These are phyloP conservation scores for Sugiyamaella grinbergsii DNA, from an alignment of 1,139 yeast species.

Conservation along the genomic window DNA sequence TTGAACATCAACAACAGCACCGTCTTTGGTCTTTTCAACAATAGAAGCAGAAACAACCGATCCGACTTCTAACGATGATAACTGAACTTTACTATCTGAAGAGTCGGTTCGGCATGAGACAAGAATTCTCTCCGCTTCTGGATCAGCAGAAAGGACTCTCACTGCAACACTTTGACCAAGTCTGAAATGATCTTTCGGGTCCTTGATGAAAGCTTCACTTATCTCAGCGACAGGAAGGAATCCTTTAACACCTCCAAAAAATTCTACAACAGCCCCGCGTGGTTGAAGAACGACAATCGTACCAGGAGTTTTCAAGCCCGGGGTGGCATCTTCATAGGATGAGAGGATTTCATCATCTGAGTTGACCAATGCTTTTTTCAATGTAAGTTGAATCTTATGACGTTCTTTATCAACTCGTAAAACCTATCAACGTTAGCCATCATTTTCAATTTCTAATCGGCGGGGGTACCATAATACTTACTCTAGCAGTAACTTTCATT, in stretches of 20 bases:
- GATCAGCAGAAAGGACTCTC: slow-evolving; percentile 60
- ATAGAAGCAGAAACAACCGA: slow-evolving; percentile 63
- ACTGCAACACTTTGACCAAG: slow-evolving; percentile 85
- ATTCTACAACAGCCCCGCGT: slow-evolving; percentile 79
- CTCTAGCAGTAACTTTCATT: slow-evolving; percentile 73
- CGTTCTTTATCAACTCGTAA: slow-evolving; percentile 47
- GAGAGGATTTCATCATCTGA: slow-evolving; percentile 62
- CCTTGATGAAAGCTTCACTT: slow-evolving; percentile 80
- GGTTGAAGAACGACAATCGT: slow-evolving; percentile 73
- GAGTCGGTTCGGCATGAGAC: slow-evolving; percentile 73
- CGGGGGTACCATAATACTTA: slow-evolving; percentile 26
- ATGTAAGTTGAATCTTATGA: slow-evolving; percentile 59
- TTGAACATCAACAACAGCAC: slow-evolving; percentile 64
- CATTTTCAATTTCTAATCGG: not conserved
- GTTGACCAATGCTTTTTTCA: slow-evolving; percentile 81
- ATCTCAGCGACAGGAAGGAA: slow-evolving; percentile 85
- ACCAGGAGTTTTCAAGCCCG: slow-evolving; percentile 70
- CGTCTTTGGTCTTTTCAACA: slow-evolving; percentile 68
- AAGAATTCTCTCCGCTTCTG: slow-evolving; percentile 56
- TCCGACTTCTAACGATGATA: slow-evolving; percentile 60
- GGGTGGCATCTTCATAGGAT: slow-evolving; percentile 53
- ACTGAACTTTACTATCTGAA: slow-evolving; percentile 48
- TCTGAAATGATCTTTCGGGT: slow-evolving; percentile 75
- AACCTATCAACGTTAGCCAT: slow-evolving; percentile 29
- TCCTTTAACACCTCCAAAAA: slow-evolving; percentile 77